These are phyloP conservation scores for Hyphodiscus sp. DNA, from an alignment of 2,329 filamentous ascomycete genomes.

Conservation along the genomic window DNA sequence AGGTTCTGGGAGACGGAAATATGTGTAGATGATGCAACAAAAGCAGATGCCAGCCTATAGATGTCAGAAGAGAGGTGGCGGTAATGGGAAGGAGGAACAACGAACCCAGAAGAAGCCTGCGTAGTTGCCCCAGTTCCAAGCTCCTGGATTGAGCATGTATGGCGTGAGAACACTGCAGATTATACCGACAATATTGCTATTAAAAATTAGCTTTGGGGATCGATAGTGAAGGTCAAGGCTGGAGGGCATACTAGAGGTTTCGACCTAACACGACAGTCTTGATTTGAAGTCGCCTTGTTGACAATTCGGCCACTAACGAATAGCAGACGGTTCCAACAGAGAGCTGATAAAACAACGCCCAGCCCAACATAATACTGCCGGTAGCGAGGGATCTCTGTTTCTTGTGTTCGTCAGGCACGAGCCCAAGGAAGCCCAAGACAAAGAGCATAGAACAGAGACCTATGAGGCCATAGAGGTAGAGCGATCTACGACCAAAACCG, in stretches of 20 bases:
- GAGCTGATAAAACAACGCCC: constrained; percentile 78
- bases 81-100: neutral
- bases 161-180: constrained; percentile 76
- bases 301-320: constrained; percentile 79
- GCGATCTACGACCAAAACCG: constrained; percentile 43
- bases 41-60: constrained; percentile 52
- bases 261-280: constrained; percentile 87
- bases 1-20: constrained; percentile 76
- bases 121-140: constrained; percentile 84
- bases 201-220: neutral
- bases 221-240: neutral
- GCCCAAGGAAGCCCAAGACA: constrained; percentile 66
- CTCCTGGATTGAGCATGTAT: constrained; percentile 84
- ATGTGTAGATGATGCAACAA: constrained; percentile 58
- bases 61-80: neutral
- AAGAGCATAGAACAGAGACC: constrained; percentile 56
- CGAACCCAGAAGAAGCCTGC: constrained; percentile 65
- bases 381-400: constrained; percentile 23
- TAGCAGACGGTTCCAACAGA: constrained; percentile 87
- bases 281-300: constrained; percentile 75
- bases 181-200: constrained; percentile 67
- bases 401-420: constrained; percentile 23
- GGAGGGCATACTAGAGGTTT: constrained; percentile 41
- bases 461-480: constrained; percentile 45
- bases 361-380: constrained; percentile 66